These are phyloP conservation scores for Pholiota adiposa DNA, from an alignment of 1,284 basidiomycete species.

Conservation along the genomic window DNA sequence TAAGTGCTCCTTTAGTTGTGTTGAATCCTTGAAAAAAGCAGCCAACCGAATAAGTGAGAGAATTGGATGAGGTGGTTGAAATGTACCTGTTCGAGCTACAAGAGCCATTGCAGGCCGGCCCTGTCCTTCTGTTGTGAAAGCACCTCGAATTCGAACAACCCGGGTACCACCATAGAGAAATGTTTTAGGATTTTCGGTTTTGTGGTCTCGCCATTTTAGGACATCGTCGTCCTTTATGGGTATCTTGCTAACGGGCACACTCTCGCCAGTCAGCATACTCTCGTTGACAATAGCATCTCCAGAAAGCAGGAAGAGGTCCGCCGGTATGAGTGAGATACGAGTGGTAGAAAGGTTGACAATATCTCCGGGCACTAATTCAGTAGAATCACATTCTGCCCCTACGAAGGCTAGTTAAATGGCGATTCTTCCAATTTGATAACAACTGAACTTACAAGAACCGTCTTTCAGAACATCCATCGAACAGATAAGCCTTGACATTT, in stretches of 20 bases:
- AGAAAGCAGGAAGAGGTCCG: constrained; percentile 90
- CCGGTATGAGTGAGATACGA: constrained; percentile 80
- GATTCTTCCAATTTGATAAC: background rate
- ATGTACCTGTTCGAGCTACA: constrained; percentile 86
- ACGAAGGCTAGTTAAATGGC: constrained; percentile 7
- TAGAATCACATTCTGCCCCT: constrained; percentile 82
- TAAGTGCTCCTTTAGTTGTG: constrained; percentile 96
- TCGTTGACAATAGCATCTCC: constrained; percentile 99
- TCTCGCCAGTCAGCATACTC: constrained; percentile 98
- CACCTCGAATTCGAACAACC: constrained; percentile 88
- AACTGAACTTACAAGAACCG: constrained; percentile 63
- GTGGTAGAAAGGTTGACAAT: constrained; percentile 87
- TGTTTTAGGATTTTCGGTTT: constrained; percentile 82
- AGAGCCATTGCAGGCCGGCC: constrained; percentile 81
- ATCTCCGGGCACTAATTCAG: constrained; percentile 91
- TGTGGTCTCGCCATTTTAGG: constrained; percentile 68
- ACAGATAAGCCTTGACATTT: constrained; percentile 95
- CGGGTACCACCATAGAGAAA: constrained; percentile 94
- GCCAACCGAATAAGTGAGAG: background rate
- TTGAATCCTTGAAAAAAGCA: constrained; percentile 73
- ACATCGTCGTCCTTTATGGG: constrained; percentile 79
- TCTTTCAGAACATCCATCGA: constrained; percentile 76
- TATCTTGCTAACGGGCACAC: constrained; percentile 89
- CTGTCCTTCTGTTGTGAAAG: constrained; percentile 53
- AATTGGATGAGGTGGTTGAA: constrained; percentile 3